Conservation (phyloP, 352 stramenopile genomes). For the Pythium myriotylum region DNA sequence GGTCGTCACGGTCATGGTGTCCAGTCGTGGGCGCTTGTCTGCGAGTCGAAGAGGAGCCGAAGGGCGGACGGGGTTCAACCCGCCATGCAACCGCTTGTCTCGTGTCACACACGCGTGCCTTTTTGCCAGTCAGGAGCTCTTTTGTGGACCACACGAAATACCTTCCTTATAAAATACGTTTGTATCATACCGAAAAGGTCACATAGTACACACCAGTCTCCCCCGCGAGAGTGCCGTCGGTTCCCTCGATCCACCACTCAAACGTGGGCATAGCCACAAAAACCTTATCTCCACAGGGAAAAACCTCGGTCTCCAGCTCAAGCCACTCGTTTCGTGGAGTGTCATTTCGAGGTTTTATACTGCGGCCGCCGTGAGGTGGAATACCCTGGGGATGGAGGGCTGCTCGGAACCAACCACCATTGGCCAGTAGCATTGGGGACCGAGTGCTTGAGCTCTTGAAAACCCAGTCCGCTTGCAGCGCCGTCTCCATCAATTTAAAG, state of each 20-base stretch:
- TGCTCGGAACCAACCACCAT: conserved; percentile 58
- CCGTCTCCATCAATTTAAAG: conserved; percentile 81
- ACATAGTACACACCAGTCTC: neutral
- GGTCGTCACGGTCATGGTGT: conserved; percentile 16
- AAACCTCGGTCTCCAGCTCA: neutral
- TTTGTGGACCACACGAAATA: conserved; percentile 21
- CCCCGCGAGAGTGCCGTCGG: conserved; percentile 4
- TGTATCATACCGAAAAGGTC: neutral
- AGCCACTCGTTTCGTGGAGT: conserved; percentile 21
- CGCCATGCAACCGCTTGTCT: conserved; percentile 18
- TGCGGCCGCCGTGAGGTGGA: conserved; percentile 19
- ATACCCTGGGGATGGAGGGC: conserved; percentile 25
- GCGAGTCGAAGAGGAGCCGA: neutral
- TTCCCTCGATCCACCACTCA: conserved; percentile 15
- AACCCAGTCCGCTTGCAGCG: conserved; percentile 76
- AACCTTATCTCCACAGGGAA: neutral
- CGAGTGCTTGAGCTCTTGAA: conserved; percentile 14
- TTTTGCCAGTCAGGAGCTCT: conserved; percentile 22
- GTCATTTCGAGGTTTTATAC: conserved; percentile 34
- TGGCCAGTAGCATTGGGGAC: conserved; percentile 28
- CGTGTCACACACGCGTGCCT: conserved; percentile 31
- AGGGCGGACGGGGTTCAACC: neutral
- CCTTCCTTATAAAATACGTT: neutral
- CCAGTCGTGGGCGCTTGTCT: neutral
- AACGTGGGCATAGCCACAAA: neutral